phyloP scores from a whole-genome alignment of 768 basidiomycete genomes.

The Infundibulicybe gibba region DNA sequence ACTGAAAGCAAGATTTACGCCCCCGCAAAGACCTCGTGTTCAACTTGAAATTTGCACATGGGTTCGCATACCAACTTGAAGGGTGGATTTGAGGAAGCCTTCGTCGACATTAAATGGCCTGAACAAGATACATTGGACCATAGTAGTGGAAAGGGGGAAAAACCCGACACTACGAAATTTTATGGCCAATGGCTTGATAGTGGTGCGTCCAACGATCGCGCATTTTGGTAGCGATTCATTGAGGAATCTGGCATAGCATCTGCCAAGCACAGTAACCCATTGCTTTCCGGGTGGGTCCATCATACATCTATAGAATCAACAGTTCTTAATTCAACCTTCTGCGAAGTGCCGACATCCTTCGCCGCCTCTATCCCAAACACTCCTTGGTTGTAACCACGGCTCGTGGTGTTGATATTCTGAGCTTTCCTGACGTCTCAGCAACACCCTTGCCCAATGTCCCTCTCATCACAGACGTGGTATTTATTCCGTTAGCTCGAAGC shows the following conservation, averaged over 20 bases:
- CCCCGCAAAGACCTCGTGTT: too few relatives aligned
- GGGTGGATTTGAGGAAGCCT: conserved; percentile 27
- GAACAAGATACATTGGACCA: conserved; percentile 7
- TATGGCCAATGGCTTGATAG: conserved; percentile 51
- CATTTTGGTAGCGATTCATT: neutral
- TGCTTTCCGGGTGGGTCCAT: conserved; percentile 39
- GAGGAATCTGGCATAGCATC: conserved; percentile 38
- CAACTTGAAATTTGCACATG: too few relatives aligned
- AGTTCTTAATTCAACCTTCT: neutral
- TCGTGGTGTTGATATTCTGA: conserved; percentile 39
- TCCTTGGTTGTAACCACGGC: conserved; percentile 55
- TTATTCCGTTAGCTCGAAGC: conserved; percentile 43
- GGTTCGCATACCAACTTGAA: neutral
- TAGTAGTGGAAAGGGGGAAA: conserved; percentile 17
- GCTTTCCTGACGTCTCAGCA: conserved; percentile 45
- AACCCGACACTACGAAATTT: conserved; percentile 20
- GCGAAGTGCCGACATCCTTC: conserved; percentile 43
- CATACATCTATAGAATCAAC: neutral
- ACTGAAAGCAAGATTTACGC: too few relatives aligned
- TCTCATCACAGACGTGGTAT: conserved; percentile 45
- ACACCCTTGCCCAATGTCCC: conserved; percentile 45
- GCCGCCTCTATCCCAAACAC: conserved; percentile 57
- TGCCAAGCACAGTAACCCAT: conserved; percentile 42
- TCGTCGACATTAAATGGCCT: conserved; percentile 30
- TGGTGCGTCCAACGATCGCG: conserved; percentile 26